Evolutionary conservation across 345 rosid genomes (phyloP), one percentile per base, ranked within the genome.

Genomic region (Citrus inodora): DNA sequence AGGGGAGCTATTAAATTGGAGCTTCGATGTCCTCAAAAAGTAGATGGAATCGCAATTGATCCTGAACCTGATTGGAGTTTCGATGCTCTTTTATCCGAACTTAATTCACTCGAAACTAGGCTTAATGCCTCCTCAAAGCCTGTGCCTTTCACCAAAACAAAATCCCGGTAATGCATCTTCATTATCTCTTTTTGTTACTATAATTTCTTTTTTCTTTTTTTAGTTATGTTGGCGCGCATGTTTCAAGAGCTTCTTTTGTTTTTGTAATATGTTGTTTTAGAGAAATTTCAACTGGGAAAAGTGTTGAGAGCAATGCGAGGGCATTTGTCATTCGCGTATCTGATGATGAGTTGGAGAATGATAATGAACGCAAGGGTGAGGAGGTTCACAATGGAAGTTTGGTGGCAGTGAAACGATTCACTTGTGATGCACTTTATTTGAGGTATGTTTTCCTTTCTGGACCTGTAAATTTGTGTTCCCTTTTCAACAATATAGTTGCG

Each of bases 11-110:
- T 91, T 75, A 82, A 81, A 33, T 82, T 95, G 87, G 92, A 92
- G 61, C 87, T 88, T 82, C 92, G 80, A 22, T 88, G 91, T 48
- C 93, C 92, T 0, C 85, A 76, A 37, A 89, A 67, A 4, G 89
- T 91, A 16, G 82, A 91, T 73, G 93, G 90, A 66, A 83, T 93
- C 74, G 77, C 83, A 7, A 77, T 82, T 46, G 99, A 95, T 30
- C 99, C 97, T 1, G 89, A 92, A 16, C 92, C 94, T 6, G 81
- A 95, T 75, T 95, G 98, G 99, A 87, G 87, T 78, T 89, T 93
- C 32, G 81, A 83, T 53, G 60, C 87, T 46, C 80, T 92, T 48
- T 79, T 90, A 38, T 82, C 90, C 8, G 97, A 91, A 87, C 88
- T 95, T 25, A 69, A 84, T 66, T 89, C 93, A 4, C 85, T 95